Evolutionary conservation across 1,284 basidiomycete species (phyloP).

Genomic region (Pulveroboletus ridleyi): DNA sequence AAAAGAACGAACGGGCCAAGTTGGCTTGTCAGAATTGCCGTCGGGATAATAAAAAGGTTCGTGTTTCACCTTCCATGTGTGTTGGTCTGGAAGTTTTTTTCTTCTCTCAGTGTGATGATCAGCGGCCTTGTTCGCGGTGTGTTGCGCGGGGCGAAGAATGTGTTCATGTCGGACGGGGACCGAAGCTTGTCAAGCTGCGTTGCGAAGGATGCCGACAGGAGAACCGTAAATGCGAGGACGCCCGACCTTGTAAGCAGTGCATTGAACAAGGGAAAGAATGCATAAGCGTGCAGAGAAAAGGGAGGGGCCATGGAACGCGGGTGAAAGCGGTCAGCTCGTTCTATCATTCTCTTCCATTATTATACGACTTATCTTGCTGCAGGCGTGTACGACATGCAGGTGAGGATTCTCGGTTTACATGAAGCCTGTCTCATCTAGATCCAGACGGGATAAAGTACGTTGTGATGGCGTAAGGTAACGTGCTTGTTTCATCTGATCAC

Average conservation of each 20-base stretch:
- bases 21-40: slow-evolving; percentile 61
- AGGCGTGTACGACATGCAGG: slow-evolving; percentile 68
- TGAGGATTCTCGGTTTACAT: slow-evolving; percentile 30
- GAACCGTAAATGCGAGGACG: slow-evolving; percentile 62
- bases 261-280: slow-evolving; percentile 51
- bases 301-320: slow-evolving; percentile 59
- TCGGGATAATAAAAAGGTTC: slow-evolving; percentile 66
- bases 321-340: slow-evolving; percentile 58
- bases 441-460: slow-evolving; percentile 62
- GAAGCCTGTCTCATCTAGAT: slow-evolving; percentile 22
- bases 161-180: slow-evolving; percentile 56
- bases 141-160: slow-evolving; percentile 58
- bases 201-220: slow-evolving; percentile 60
- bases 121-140: slow-evolving; percentile 63
- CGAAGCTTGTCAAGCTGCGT: slow-evolving; percentile 60
- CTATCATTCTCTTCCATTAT: slow-evolving; percentile 4
- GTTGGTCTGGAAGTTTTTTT: not conserved
- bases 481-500: slow-evolving; percentile 7
- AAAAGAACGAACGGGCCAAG: slow-evolving; percentile 54
- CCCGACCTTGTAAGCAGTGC: slow-evolving; percentile 59
- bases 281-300: slow-evolving; percentile 53
- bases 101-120: slow-evolving; percentile 47
- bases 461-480: slow-evolving; percentile 58
- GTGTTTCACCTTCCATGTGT: not conserved
- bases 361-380: slow-evolving; percentile 19